These are phyloP conservation scores for Citrus sp. DNA, from an alignment of 345 rosid species.

Conservation along the genomic window DNA sequence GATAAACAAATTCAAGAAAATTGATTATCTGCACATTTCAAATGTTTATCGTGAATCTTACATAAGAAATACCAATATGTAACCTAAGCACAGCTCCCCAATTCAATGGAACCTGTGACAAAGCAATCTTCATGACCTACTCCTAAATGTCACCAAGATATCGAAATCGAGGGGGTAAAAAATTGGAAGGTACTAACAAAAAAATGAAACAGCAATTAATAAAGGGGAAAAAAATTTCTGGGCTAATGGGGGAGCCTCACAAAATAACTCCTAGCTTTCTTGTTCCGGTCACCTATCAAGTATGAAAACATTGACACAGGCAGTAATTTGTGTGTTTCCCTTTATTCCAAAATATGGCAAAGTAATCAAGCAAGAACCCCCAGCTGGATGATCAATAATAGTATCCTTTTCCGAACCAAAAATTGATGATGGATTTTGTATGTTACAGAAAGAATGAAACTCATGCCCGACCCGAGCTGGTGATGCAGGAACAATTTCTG, in stretches of 20 bases:
- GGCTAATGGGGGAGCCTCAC: conserved; percentile 24
- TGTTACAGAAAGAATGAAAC: conserved; percentile 45
- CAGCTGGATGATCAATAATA: conserved; percentile 33
- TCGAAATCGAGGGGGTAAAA: conserved; percentile 13
- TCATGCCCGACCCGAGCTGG: conserved; percentile 25
- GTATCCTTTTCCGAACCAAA: conserved; percentile 36
- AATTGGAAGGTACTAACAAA: conserved; percentile 24
- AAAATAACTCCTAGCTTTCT: conserved; percentile 26
- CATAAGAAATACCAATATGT: conserved; percentile 35
- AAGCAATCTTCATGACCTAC: conserved; percentile 45
- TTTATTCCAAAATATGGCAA: conserved; percentile 31
- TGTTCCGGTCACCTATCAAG: conserved; percentile 30
- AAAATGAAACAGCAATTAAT: conserved; percentile 18
- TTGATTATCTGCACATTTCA: conserved; percentile 51
- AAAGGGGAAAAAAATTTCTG: conserved; percentile 7
- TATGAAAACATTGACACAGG: conserved; percentile 10
- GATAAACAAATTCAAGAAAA: not conserved
- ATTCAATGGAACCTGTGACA: conserved; percentile 43
- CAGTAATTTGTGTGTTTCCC: conserved; percentile 18
- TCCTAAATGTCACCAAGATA: conserved; percentile 40
- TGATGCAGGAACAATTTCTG: conserved; percentile 25
- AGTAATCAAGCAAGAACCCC: conserved; percentile 31
- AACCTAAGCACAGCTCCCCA: conserved; percentile 41
- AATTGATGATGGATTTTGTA: conserved; percentile 36
- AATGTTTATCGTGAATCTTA: conserved; percentile 37